Percentiles rank a stretch among this genome's conserved stretches.
Conservation (phyloP, 2,329 filamentous ascomycete genomes). For the Paracorniculantispora psalliotae region DNA sequence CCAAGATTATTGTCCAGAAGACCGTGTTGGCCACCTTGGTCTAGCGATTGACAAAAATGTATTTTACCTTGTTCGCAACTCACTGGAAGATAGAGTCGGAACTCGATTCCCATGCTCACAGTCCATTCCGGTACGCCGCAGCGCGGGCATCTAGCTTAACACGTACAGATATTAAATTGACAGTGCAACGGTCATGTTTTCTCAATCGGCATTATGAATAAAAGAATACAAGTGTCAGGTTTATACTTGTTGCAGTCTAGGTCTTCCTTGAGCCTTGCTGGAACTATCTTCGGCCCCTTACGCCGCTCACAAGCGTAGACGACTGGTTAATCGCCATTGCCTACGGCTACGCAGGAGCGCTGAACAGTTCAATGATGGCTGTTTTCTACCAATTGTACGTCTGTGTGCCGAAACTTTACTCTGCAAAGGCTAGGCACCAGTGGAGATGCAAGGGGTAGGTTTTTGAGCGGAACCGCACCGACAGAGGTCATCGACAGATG, state of each 20-base stretch:
- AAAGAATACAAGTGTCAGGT: too few relatives aligned
- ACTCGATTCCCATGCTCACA: not conserved
- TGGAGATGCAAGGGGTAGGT: not conserved
- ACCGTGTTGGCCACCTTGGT: not conserved
- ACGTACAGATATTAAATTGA: too few relatives aligned
- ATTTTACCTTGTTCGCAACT: not conserved
- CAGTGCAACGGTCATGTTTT: too few relatives aligned
- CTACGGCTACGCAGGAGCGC: not conserved
- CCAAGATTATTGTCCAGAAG: not conserved
- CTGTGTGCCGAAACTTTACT: not conserved
- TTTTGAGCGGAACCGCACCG: too few relatives aligned
- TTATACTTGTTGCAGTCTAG: too few relatives aligned
- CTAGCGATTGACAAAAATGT: not conserved
- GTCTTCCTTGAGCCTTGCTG: too few relatives aligned
- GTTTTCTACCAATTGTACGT: not conserved
- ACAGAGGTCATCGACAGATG: too few relatives aligned
- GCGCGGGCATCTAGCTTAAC: too few relatives aligned
- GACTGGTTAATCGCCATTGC: not conserved
- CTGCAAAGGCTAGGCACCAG: not conserved
- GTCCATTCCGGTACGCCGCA: too few relatives aligned
- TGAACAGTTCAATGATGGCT: not conserved
- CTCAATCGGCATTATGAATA: too few relatives aligned
- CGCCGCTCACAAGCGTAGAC: not conserved
- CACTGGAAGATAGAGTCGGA: not conserved
- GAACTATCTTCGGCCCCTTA: not conserved